phyloP scores from a whole-genome alignment of 1,284 basidiomycete species.

The Sanghuangporus baumii region DNA sequence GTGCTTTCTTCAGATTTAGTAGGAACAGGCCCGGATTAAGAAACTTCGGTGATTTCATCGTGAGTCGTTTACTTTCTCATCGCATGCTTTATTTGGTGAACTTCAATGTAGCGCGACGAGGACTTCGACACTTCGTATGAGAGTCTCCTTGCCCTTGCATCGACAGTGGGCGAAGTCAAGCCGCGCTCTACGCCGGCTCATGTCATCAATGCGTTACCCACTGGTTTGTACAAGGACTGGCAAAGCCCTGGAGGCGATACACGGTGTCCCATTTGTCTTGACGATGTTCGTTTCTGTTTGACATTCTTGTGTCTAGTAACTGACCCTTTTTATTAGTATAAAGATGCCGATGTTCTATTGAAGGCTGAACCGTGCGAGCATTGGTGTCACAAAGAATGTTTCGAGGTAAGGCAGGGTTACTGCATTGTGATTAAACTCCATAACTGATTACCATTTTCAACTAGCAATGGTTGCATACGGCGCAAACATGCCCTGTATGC shows the following conservation, averaged over 20 bases:
- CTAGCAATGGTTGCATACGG: constrained; percentile 54
- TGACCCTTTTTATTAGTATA: constrained; percentile 41
- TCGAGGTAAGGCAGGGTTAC: constrained; percentile 45
- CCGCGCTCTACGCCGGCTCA: constrained; percentile 54
- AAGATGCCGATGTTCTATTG: constrained; percentile 47
- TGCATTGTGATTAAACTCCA: background rate
- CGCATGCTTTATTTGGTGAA: background rate
- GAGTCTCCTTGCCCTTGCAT: constrained; percentile 50
- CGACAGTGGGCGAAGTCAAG: constrained; percentile 56
- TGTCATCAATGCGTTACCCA: constrained; percentile 53
- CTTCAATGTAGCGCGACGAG: constrained; percentile 56
- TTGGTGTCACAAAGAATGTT: constrained; percentile 70
- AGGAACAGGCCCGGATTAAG: constrained; percentile 21
- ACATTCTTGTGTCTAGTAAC: constrained; percentile 15
- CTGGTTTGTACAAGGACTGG: constrained; percentile 62
- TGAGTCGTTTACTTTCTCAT: constrained; percentile 27
- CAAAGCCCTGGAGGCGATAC: constrained; percentile 53
- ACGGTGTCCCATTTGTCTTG: constrained; percentile 73
- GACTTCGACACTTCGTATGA: constrained; percentile 71
- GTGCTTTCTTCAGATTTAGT: constrained; percentile 5
- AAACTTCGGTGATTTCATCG: constrained; percentile 56
- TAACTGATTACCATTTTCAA: background rate
- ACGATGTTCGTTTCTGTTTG: constrained; percentile 51
- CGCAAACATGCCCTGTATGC: constrained; percentile 64
- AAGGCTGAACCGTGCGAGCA: constrained; percentile 65